Base-by-base conservation (phyloP, 2,329 filamentous ascomycete genomes). In the Colletotrichum noveboracense region DNA sequence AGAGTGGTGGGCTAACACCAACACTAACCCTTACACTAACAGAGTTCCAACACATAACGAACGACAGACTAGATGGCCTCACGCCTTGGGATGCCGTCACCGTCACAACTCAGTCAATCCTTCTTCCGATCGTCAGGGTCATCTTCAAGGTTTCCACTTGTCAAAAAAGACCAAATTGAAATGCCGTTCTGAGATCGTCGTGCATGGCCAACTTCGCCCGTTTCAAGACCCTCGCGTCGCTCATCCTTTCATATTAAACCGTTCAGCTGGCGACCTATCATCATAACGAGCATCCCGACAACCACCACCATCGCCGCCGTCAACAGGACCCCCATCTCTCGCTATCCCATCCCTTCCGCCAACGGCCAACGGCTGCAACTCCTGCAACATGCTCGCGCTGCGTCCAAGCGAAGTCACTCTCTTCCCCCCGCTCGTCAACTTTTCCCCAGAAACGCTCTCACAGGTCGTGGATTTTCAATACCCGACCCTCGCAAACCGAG, bases 191-290 rank as follows among this genome's bases (percentile, higher is more conserved):
- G 58, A 73, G 56, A 75, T 73, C 70, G 56, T 64, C 70, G 26
- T 58, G 26, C 64, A 68, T 55, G 28, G 70, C 56, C 55, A 32
- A 52, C 32, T 30, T 68, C 58, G 58, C 61, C 43, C 58, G 73
- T 73, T 75, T 75, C 73, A 73, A 71, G 48, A 32, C 26, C 58
- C 43, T 73, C 70, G 64, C 73, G 65, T 68, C 56, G n/a, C 70
- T 72, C 58, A 56, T 68, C 73, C 62, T 75, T 75, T 64, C 64
- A 66, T 24, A 67, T 67, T 55, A 43, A 60, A 55, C 68, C 61
- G 55, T 66, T 62, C 64, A 48, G 72, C 38, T 28, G 72, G 69
- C 36, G 58, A 14, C 52, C 69, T 26, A 43, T 36, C 61, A 48
- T 38, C n/a, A 43, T 70, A 52, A 36, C 21, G 21, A 21, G 55